Base-by-base conservation (phyloP, 176 grass and related monocot species). In the Eragrostis nindensis region DNA sequence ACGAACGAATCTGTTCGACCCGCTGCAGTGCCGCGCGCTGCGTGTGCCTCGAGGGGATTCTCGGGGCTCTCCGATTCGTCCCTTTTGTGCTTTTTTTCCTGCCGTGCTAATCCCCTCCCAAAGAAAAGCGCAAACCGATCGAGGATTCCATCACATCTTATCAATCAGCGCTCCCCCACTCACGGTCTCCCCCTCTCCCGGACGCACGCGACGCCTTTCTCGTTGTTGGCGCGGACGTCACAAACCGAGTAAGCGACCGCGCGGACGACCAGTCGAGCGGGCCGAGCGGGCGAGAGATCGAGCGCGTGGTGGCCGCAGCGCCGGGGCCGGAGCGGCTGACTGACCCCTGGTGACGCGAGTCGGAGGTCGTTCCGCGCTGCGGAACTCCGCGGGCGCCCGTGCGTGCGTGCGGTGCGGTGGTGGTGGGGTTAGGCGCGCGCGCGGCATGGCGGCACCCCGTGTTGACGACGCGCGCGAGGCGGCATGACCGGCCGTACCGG, bases 361-460 rank as follows among this genome's bases (percentile, higher is more conserved):
- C 47, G 74, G 52, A n/a, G 38, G 24, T 7, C 69, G 32, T 12
- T 38, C 15, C 5, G 14, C 68, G 56, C 44, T 17, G 38, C 26
- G 17, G 62, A 65, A 18, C 62, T 29, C 27, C 62, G 22, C 55
- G 21, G 47, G 11, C 8, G 74, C 40, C 8, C 48, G 22, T 5
- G 45, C 6, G 8, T 11, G 67, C 68, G 43, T 53, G 62, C 71
- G 52, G 52, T 29, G 62, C 46, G 7, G 55, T 9, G 16, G 24
- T 13, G 76, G 48, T 79, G 86, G 61, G 43, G 80, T 88, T 88
- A 88, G 86, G 86, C 85, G 76, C 45, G 86, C 85, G 76, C 45
- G 9, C 75, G 12, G 32, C 32, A 36, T 36, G 26, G 24, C 47
- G 4, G 25, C 14, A 2, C 26, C 14, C 80, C 86, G 81, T 74